These are phyloP conservation scores for Metschnikowia chrysomelidarum DNA, from an alignment of 805 yeast genomes.

Conservation along the genomic window DNA sequence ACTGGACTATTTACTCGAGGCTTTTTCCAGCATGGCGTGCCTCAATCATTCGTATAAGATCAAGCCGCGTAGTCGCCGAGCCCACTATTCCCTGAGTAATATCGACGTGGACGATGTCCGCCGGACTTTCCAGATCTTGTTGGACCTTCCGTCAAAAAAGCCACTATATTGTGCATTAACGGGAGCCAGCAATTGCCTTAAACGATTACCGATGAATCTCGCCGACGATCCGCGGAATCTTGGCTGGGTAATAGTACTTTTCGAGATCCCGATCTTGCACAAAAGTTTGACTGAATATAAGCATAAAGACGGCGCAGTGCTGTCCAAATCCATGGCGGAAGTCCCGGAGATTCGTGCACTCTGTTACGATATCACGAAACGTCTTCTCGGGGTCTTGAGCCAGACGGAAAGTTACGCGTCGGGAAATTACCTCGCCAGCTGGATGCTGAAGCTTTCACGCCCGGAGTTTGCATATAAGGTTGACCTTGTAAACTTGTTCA, in stretches of 20 bases:
- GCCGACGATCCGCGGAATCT: constrained; percentile 43
- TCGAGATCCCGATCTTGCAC: constrained; percentile 65
- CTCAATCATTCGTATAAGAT: constrained; percentile 57
- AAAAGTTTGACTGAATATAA: constrained; percentile 42
- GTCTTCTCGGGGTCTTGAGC: constrained; percentile 67
- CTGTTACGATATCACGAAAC: constrained; percentile 68
- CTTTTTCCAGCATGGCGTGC: constrained; percentile 47
- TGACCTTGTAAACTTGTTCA: constrained; percentile 69
- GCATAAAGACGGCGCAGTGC: constrained; percentile 6
- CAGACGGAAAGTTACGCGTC: constrained; percentile 40
- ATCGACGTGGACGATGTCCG: constrained; percentile 49
- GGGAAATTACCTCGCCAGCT: constrained; percentile 46
- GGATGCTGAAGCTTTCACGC: constrained; percentile 49
- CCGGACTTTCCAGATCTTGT: constrained; percentile 44
- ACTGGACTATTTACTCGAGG: constrained; percentile 42
- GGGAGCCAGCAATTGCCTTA: constrained; percentile 51
- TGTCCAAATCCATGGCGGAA: constrained; percentile 30
- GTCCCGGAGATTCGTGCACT: constrained; percentile 52
- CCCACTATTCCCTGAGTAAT: constrained; percentile 46
- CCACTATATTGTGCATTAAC: constrained; percentile 57
- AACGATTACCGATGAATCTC: constrained; percentile 40
- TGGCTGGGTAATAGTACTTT: constrained; percentile 60
- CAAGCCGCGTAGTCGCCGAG: constrained; percentile 19
- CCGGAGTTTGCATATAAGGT: constrained; percentile 51
- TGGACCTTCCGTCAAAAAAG: constrained; percentile 54